Percentiles rank a stretch among this genome's conserved stretches.
Evolutionary conservation across 2,329 filamentous ascomycete species (phyloP).

Genomic region (Exophiala sp.): DNA sequence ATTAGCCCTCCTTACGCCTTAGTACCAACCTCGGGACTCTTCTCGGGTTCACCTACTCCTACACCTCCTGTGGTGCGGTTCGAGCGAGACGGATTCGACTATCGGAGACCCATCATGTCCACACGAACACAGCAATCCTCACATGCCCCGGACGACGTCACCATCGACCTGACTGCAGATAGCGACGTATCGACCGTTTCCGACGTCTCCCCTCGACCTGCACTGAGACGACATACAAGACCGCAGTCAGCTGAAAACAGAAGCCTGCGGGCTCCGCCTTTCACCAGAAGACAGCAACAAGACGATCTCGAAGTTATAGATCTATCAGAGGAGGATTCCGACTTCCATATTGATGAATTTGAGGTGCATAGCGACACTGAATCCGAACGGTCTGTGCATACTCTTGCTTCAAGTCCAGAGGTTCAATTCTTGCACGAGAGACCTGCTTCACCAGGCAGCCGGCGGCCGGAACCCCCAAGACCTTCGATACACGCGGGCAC

Average conservation of each 20-base stretch:
- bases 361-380: neutral
- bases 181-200: conserved; percentile 12
- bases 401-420: conserved; percentile 42
- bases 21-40: conserved; percentile 19
- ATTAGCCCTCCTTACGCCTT: conserved; percentile 21
- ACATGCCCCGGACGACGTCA: conserved; percentile 3
- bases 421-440: conserved; percentile 45
- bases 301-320: conserved; percentile 42
- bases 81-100: conserved; percentile 55
- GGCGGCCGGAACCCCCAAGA: conserved; percentile 17
- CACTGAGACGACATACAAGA: neutral
- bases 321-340: conserved; percentile 45
- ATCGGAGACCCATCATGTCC: conserved; percentile 49
- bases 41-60: conserved; percentile 24
- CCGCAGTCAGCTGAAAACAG: conserved; percentile 1
- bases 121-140: conserved; percentile 29
- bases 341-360: conserved; percentile 27
- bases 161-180: conserved; percentile 23
- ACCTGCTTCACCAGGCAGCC: conserved; percentile 11
- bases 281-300: conserved; percentile 3
- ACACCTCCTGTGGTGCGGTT: conserved; percentile 31
- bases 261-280: conserved; percentile 12
- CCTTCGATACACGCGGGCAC: conserved; percentile 28
- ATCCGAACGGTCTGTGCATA: neutral
- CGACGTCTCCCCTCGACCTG: conserved; percentile 6